Base-by-base conservation (phyloP, 352 stramenopile genomes). In the Salisapilia sapeloensis region DNA sequence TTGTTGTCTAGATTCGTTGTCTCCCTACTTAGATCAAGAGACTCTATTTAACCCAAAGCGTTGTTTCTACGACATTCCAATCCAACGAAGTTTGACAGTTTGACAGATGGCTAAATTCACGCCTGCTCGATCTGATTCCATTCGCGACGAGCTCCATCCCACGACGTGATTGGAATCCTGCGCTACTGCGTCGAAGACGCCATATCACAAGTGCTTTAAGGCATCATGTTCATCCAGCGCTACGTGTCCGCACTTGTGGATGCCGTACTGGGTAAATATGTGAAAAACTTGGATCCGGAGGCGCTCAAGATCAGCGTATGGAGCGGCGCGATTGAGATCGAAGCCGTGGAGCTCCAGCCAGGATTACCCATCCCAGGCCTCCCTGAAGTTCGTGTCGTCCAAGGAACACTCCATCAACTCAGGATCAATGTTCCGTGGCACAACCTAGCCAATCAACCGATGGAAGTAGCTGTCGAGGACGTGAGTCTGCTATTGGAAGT, bases 251-350 rank as follows among this genome's bases (percentile, higher is more conserved):
- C 81, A 30, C 61, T 85, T 43, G 56, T 89, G 48, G 70, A 89
- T 35, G 70, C 69, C 9, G 60, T 89, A 35, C 62, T 89, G 30
- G 72, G 72, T 24, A 74, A 51, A 40, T 89, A 89, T 42, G 66
- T 89, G 11, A 84, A 85, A 55, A 80, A 89, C 55, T 81, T 85
- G 40, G 72, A 89, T 44, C 66, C 72, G n/a, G 63, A 78, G 34
- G 57, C 69, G 31, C 52, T 89, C 24, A 66, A 80, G 52, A 83
- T 89, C 54, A 81, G 63, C 47, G 61, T 89, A 8, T 89, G 72
- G 72, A 84, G 77, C 37, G 72, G 72, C 28, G 70, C 83, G 57
- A 77, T 89, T 42, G 65, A 85, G 53, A 55, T 89, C 26, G 69
- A 84, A 27, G 54, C 70, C 7, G 61, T 89, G 21, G 72, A 89